A percentile compares a stretch with the other conserved stretches of the same genome.
Conservation (phyloP, 2,329 filamentous ascomycete genomes). For the Cercospora zeina region DNA sequence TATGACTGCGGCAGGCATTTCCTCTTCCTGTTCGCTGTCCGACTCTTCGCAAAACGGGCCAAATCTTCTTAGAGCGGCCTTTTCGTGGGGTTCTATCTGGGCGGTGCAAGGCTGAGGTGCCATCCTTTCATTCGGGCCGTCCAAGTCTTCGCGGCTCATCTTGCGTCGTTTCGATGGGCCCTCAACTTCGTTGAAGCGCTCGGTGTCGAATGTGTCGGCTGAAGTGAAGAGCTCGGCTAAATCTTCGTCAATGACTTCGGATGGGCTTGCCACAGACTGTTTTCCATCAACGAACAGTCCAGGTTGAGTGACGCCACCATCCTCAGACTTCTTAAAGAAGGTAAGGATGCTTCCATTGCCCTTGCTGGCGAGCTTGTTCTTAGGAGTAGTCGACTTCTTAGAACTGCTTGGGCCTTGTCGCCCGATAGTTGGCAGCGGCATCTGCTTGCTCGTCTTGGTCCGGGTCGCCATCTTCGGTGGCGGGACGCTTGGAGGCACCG, state of each 20-base stretch:
- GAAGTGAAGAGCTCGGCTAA: constrained; percentile 18
- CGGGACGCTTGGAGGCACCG: constrained; percentile 35
- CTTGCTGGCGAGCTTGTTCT: constrained; percentile 45
- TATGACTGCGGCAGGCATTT: constrained; percentile 32
- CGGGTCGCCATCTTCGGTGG: constrained; percentile 38
- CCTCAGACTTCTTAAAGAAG: constrained; percentile 57
- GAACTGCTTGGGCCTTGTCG: constrained; percentile 37
- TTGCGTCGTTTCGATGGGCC: constrained; percentile 48
- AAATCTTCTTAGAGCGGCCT: constrained; percentile 19
- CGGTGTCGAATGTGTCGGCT: constrained; percentile 32
- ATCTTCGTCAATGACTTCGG: neutral
- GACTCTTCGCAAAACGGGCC: constrained; percentile 74
- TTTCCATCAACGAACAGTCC: constrained; percentile 44
- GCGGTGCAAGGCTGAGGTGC: constrained; percentile 41
- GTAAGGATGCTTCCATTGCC: constrained; percentile 55
- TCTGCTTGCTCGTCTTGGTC: constrained; percentile 29
- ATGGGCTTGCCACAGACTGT: neutral
- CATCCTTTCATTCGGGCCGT: constrained; percentile 36
- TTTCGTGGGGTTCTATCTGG: neutral
- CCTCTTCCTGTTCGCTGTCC: constrained; percentile 55
- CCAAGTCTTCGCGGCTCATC: constrained; percentile 21
- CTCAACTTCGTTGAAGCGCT: constrained; percentile 48
- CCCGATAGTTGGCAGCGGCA: constrained; percentile 35
- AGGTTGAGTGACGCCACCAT: constrained; percentile 30
- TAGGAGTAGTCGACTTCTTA: constrained; percentile 40